These are phyloP conservation scores for Cyclocybe cylindracea DNA, from an alignment of 768 basidiomycete genomes.

Conservation along the genomic window DNA sequence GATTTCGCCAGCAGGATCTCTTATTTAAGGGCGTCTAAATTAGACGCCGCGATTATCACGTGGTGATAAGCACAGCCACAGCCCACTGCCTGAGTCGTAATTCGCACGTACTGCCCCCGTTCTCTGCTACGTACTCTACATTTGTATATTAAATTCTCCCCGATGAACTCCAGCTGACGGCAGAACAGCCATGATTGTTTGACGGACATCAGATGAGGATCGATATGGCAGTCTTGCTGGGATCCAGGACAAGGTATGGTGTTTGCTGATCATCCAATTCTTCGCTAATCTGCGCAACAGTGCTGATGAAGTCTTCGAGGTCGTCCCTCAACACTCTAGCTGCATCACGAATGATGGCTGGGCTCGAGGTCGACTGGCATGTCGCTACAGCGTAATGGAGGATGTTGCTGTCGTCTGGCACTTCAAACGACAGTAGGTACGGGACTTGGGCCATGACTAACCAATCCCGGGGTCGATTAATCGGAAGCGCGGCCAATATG, in stretches of 20 bases:
- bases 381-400: slow-evolving; percentile 21
- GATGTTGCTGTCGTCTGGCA: slow-evolving; percentile 24
- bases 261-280: slow-evolving; percentile 30
- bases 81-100: no score
- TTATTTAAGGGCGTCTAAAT: no score
- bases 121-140: no score
- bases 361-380: neutral
- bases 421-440: slow-evolving; percentile 27
- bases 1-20: no score
- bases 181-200: no score
- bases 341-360: slow-evolving; percentile 15
- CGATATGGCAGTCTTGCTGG: slow-evolving; percentile 23
- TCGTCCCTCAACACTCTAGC: slow-evolving; percentile 25
- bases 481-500: slow-evolving; percentile 22
- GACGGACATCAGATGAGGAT: slow-evolving; percentile 32
- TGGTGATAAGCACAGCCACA: no score
- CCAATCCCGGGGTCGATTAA: slow-evolving; percentile 24
- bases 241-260: slow-evolving; percentile 28
- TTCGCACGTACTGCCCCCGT: no score
- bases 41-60: no score
- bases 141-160: no score
- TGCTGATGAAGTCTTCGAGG: slow-evolving; percentile 14
- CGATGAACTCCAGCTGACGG: no score
- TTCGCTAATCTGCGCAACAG: slow-evolving; percentile 15
- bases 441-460: slow-evolving; percentile 29